Conservation (phyloP, 2,329 filamentous ascomycete species). For the Diaporthe australafricana region DNA sequence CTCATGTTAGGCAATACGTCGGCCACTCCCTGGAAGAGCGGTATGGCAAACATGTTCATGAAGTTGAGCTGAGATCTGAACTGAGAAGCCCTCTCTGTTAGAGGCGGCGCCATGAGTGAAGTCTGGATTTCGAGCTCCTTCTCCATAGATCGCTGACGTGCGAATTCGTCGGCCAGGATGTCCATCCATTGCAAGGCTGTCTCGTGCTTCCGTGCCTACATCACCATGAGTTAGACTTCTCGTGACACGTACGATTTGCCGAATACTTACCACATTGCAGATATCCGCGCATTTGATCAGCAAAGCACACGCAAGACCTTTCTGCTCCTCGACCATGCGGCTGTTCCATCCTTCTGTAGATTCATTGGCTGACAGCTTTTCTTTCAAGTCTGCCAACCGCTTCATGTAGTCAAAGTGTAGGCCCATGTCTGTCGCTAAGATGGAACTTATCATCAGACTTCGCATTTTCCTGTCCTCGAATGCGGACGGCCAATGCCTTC, state of each 20-base stretch:
- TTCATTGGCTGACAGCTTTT: conserved; percentile 77
- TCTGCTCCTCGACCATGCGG: conserved; percentile 80
- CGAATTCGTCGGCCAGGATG: conserved; percentile 95
- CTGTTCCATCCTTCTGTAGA: conserved; percentile 80
- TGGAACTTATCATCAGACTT: conserved; percentile 95
- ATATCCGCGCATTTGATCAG: conserved; percentile 99
- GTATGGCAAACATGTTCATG: conserved; percentile 95
- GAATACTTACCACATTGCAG: conserved; percentile 87
- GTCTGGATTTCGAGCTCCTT: conserved; percentile 87
- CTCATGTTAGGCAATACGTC: conserved; percentile 87
- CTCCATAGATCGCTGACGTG: conserved; percentile 93
- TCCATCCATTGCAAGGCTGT: conserved; percentile 90
- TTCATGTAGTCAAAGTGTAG: conserved; percentile 98
- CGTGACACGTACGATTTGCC: not conserved
- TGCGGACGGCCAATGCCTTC: conserved; percentile 88
- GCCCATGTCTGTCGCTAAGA: conserved; percentile 97
- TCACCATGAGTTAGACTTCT: conserved; percentile 36
- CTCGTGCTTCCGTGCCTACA: conserved; percentile 83
- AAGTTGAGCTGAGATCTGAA: conserved; percentile 92
- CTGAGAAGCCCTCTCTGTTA: conserved; percentile 85
- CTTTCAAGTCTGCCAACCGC: conserved; percentile 82
- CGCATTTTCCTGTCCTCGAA: conserved; percentile 85
- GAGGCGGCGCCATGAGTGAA: conserved; percentile 85
- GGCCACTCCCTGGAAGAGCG: conserved; percentile 88
- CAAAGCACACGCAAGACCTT: conserved; percentile 85